Evolutionary conservation across 768 basidiomycete genomes (phyloP).

Genomic region (Daedaleopsis nitida): DNA sequence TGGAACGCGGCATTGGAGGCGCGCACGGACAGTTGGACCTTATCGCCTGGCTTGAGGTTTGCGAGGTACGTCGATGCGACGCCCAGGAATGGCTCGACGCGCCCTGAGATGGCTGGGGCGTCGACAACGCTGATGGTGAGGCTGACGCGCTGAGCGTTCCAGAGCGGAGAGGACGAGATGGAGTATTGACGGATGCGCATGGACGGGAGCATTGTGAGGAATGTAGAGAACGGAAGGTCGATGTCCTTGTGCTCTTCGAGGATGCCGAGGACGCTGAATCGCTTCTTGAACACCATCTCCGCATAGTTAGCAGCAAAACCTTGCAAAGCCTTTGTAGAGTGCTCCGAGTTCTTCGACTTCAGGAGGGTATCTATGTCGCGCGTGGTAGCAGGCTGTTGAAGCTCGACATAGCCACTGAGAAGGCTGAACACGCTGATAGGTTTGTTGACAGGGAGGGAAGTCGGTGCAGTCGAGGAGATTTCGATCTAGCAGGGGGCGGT

Average conservation of each 20-base stretch:
- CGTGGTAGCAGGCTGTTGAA: conserved; percentile 48
- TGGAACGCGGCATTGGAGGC: conserved; percentile 43
- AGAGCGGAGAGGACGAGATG: conserved; percentile 53
- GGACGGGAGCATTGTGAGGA: conserved; percentile 45
- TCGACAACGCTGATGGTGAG: conserved; percentile 48
- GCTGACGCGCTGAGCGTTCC: conserved; percentile 41
- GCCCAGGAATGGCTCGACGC: conserved; percentile 39
- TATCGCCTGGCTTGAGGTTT: conserved; percentile 37
- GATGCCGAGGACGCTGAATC: conserved; percentile 45
- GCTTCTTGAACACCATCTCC: conserved; percentile 35
- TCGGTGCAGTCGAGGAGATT: conserved; percentile 37
- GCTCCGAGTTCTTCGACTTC: conserved; percentile 29
- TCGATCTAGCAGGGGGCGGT: conserved; percentile 29
- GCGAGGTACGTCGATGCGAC: conserved; percentile 49
- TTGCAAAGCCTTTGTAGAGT: conserved; percentile 30
- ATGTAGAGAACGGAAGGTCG: conserved; percentile 38
- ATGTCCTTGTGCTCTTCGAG: conserved; percentile 41
- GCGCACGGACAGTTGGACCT: conserved; percentile 43
- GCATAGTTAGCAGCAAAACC: conserved; percentile 33
- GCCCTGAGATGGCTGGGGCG: conserved; percentile 37
- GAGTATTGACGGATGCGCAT: conserved; percentile 56
- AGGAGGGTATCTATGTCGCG: conserved; percentile 40
- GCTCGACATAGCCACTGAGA: conserved; percentile 47
- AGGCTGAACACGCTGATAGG: conserved; percentile 39
- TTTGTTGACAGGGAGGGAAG: conserved; percentile 41